Evolutionary conservation across 2,329 filamentous ascomycete species (phyloP), one percentile per base, ranked within the genome.

Genomic region (Trichoderma sp.): DNA sequence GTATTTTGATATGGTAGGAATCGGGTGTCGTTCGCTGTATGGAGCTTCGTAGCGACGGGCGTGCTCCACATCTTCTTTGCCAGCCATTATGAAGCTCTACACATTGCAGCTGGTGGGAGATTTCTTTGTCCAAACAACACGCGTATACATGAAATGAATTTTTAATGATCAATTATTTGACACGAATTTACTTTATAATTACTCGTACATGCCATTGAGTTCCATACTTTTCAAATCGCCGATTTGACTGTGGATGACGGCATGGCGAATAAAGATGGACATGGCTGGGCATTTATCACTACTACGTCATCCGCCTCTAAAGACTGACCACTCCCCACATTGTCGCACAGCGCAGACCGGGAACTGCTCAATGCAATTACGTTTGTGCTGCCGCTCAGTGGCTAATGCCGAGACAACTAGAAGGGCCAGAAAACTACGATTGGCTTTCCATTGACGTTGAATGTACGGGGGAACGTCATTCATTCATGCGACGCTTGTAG

Each of bases 1-100:
- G 75, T 89, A 89, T 64, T 83, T 85, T 59, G 87, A 85, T 62
- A 89, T 83, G 33, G 87, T 89, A 8, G 88, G 88, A 35, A 88
- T 84, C 4, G 85, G 86, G 76, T 86, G 83, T 12, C 81, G 82
- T 45, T 83, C 84, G 68, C 83, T 86, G 77, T 87, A 87, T 3
- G 86, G 86, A 60, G 82, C 81, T 38, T 83, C 81, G 74, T 85
- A 85, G 74, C 84, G 82, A 62, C 82, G 81, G 29, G 79, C 79
- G 27, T 86, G 83, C 24, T 86, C 83, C 27, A 82, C 79, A 75
- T 85, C 84, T 64, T 84, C 82, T 74, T 79, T 80, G 77, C 81
- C 81, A 56, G 83, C 81, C 83, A 85, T 85, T 66, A 12, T 74
- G 41, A 38, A 35, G 60, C 69, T 56, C 67, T 62, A 71, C 53